Base-by-base conservation (phyloP, 768 basidiomycete species). In the Porpolomopsis calyptriformis region DNA sequence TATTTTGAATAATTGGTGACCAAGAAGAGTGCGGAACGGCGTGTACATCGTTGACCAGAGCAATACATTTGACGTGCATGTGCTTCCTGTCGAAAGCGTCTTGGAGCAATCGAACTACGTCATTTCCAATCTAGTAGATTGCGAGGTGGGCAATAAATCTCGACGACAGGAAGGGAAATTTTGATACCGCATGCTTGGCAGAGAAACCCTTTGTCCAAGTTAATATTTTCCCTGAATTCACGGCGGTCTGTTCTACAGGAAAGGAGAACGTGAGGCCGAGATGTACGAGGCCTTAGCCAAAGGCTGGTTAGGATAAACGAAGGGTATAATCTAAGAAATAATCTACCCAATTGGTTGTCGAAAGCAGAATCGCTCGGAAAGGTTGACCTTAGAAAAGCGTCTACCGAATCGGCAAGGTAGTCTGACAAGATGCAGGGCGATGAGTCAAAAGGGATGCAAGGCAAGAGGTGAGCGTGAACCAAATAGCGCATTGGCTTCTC, bases 261-360 rank as follows among this genome's bases (percentile, higher is more conserved):
- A 97, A 96, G 23, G 88, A 92, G 63, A 98, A 99, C 0, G 96
- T 98, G 43, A 99, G 74, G 7, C 94, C 96, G 2, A 99, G 80
- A 40, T 70, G 65, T 7, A 77, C 66, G 2, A 64, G 55, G 53
- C 73, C 67, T 1, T 61, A 54, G 14, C 50, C 53, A 10, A n/a
- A n/a, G n/a, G n/a, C n/a, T 50, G 48, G 16, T 38, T 47, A 14
- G 49, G 49, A 37, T 47, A 47, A 41, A 55, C 57, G 29, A 40
- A 31, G 27, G 45, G 34, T 11, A 41, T 53, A 22, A 5, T 10
- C 19, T 25, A 26, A 10, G 18, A 22, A 18, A 23, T 18, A 6
- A 8, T 18, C 16, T 18, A 19, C 36, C 27, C 40, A 26, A 41
- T 25, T 14, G 24, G 58, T 56, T 41, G 26, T 25, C 41, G 8